These are phyloP conservation scores for Hypsizygus marmoreus DNA, from an alignment of 768 basidiomycete genomes.

Conservation along the genomic window DNA sequence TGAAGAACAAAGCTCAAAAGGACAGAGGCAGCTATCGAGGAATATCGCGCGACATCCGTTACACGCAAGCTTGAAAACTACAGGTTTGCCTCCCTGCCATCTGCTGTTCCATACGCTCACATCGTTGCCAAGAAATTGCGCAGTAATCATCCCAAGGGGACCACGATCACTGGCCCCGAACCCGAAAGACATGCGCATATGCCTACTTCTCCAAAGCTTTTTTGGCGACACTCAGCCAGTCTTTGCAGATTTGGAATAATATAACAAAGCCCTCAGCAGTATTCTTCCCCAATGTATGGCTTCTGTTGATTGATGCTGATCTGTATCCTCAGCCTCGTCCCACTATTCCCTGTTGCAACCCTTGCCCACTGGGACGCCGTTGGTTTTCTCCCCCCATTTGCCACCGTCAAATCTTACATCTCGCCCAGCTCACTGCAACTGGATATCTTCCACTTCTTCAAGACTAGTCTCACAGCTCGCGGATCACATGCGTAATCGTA, in stretches of 20 bases:
- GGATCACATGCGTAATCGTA: conserved; percentile 73
- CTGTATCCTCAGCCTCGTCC: conserved; percentile 92
- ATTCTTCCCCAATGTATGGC: conserved; percentile 66
- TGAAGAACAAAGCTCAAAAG: conserved; percentile 51
- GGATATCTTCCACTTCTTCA: conserved; percentile 72
- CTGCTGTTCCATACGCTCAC: conserved; percentile 82
- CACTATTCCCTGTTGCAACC: conserved; percentile 83
- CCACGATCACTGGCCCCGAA: conserved; percentile 77
- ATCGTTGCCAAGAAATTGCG: conserved; percentile 71
- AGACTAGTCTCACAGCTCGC: conserved; percentile 62
- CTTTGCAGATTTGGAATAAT: conserved; percentile 80
- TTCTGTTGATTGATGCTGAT: conserved; percentile 72
- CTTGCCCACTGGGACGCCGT: conserved; percentile 86
- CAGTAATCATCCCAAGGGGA: conserved; percentile 69
- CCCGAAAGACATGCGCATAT: conserved; percentile 75
- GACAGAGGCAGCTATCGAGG: conserved; percentile 73
- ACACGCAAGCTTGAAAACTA: conserved; percentile 79
- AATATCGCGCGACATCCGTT: conserved; percentile 68
- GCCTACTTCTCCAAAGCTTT: conserved; percentile 23
- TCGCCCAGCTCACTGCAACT: conserved; percentile 36
- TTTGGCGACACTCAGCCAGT: conserved; percentile 1
- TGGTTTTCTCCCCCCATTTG: conserved; percentile 21
- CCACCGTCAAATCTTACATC: background rate
- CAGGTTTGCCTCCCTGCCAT: conserved; percentile 89
- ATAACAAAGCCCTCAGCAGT: conserved; percentile 71